These are phyloP conservation scores for Lactarius deliciosus DNA, from an alignment of 768 basidiomycete species.

Conservation along the genomic window DNA sequence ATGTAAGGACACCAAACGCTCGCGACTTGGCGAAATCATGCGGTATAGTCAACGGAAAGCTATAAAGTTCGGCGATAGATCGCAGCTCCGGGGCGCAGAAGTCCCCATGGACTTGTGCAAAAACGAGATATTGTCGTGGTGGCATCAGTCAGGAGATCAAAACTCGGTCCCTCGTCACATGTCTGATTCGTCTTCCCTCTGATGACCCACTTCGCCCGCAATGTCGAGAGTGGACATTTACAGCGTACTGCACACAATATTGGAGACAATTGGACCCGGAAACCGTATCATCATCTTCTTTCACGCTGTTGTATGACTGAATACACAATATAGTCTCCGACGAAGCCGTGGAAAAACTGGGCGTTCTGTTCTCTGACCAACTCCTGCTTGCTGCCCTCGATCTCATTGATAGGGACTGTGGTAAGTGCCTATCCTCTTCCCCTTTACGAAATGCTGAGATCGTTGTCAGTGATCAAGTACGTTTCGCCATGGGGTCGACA, in stretches of 20 bases:
- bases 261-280: conserved; percentile 35
- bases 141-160: not conserved
- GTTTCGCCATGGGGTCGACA: conserved; percentile 54
- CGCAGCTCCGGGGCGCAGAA: conserved; percentile 83
- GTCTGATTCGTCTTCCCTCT: not conserved
- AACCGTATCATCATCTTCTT: conserved; percentile 34
- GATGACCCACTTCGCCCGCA: not conserved
- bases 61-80: conserved; percentile 73
- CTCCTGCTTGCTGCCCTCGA: conserved; percentile 71
- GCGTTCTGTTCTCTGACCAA: conserved; percentile 58
- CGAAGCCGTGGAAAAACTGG: conserved; percentile 54
- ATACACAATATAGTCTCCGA: conserved; percentile 42
- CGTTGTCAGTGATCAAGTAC: conserved; percentile 58
- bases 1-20: conserved; percentile 72
- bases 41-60: conserved; percentile 51
- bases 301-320: not conserved
- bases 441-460: not conserved
- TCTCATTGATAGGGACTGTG: conserved; percentile 68
- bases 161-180: not conserved
- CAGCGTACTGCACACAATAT: conserved; percentile 26
- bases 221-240: conserved; percentile 17
- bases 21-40: conserved; percentile 53
- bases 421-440: conserved; percentile 40
- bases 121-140: conserved; percentile 53
- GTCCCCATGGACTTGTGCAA: conserved; percentile 77